These are phyloP conservation scores for Ambrosia artemisiifolia DNA, from an alignment of 129 eudicot species.

Conservation along the genomic window DNA sequence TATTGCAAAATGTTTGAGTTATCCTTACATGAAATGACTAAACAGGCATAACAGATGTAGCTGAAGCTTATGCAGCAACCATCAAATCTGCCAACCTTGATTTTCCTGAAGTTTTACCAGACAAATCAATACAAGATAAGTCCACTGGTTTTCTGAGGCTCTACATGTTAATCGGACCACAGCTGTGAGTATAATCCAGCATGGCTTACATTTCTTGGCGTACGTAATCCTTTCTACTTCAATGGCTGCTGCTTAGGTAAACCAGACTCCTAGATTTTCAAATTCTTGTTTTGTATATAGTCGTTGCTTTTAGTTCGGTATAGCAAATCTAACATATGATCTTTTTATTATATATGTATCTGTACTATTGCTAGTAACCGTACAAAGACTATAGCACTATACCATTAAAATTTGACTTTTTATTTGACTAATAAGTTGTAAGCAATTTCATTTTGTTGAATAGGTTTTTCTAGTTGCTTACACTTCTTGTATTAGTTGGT, in stretches of 20 bases:
- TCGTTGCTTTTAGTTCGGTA: slow-evolving; percentile 18
- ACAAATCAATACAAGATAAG: slow-evolving; percentile 69
- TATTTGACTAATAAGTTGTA: slow-evolving; percentile 13
- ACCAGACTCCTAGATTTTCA: slow-evolving; percentile 15
- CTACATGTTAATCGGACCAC: slow-evolving; percentile 53
- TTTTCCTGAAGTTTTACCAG: slow-evolving; percentile 42
- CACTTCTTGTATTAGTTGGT: neutral
- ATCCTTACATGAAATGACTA: neutral
- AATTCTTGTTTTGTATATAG: slow-evolving; percentile 42
- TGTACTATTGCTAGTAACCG: slow-evolving; percentile 8
- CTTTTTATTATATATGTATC: slow-evolving; percentile 21
- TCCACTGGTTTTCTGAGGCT: slow-evolving; percentile 45
- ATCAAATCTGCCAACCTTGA: slow-evolving; percentile 56
- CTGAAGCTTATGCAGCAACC: slow-evolving; percentile 80
- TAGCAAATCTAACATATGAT: neutral
- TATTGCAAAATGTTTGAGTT: slow-evolving; percentile 1
- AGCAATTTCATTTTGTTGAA: slow-evolving; percentile 6
- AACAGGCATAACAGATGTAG: slow-evolving; percentile 92
- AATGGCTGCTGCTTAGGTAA: slow-evolving; percentile 60
- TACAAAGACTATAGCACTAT: too few species aligned
- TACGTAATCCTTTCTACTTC: slow-evolving; percentile 65
- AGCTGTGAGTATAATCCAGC: slow-evolving; percentile 72
- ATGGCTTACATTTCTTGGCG: slow-evolving; percentile 72
- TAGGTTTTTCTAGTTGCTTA: neutral
- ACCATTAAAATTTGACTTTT: too few species aligned